Percentiles rank a stretch among this genome's conserved stretches.
phyloP scores from a whole-genome alignment of 2,329 filamentous ascomycete species.

The Aspergillus viridinutans region DNA sequence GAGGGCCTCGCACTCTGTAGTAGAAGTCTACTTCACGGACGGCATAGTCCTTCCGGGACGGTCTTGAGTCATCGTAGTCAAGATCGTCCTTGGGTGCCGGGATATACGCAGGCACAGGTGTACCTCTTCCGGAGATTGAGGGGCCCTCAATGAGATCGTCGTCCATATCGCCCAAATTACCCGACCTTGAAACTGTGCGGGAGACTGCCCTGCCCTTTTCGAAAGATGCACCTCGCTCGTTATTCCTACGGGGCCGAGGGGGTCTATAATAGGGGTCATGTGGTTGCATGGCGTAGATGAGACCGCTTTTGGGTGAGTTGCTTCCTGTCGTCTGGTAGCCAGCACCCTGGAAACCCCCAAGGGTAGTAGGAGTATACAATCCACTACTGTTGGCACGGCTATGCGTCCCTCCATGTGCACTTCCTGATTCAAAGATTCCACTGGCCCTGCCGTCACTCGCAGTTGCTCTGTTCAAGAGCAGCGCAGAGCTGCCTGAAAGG shows the following conservation, averaged over 20 bases:
- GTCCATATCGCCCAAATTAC: conserved; percentile 29
- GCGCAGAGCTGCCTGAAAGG: conserved; percentile 58
- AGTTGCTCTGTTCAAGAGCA: conserved; percentile 53
- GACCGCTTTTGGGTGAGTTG: conserved; percentile 38
- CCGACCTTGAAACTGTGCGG: conserved; percentile 43
- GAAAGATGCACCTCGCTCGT: conserved; percentile 53
- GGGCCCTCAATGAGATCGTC: conserved; percentile 35
- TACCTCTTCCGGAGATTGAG: conserved; percentile 43
- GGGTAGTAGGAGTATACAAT: conserved; percentile 66
- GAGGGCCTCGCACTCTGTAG: conserved; percentile 85
- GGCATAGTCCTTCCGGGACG: conserved; percentile 75
- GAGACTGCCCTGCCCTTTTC: conserved; percentile 36
- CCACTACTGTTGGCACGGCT: conserved; percentile 58
- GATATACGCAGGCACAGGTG: conserved; percentile 53
- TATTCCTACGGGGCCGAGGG: conserved; percentile 64
- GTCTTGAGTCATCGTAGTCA: conserved; percentile 46
- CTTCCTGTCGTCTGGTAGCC: conserved; percentile 47
- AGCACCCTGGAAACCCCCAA: conserved; percentile 66
- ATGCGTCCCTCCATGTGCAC: conserved; percentile 45
- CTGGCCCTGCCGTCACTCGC: conserved; percentile 46
- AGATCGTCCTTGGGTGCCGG: conserved; percentile 52
- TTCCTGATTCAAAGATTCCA: conserved; percentile 52
- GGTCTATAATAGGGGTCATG: conserved; percentile 87
- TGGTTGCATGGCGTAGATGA: conserved; percentile 45
- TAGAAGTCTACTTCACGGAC: conserved; percentile 96